These are phyloP conservation scores for Aspergillus sp. DNA, from an alignment of 2,329 filamentous ascomycete species.

Conservation along the genomic window DNA sequence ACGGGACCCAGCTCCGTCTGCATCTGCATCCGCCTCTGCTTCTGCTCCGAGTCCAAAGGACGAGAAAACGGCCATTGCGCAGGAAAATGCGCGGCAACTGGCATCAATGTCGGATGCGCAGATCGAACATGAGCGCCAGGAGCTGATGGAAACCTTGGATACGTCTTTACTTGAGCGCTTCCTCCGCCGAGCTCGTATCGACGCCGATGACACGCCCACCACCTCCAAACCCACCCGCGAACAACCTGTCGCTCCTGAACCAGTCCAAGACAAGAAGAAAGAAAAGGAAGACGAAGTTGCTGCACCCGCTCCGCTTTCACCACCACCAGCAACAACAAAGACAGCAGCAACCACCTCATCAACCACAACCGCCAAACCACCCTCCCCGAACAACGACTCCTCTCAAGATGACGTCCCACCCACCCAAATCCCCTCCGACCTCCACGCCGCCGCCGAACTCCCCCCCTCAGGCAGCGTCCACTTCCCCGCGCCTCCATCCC, in stretches of 20 bases:
- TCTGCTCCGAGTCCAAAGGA: constrained; percentile 29
- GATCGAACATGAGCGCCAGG: constrained; percentile 76
- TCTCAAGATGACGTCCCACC: constrained; percentile 39
- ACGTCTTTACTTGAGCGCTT: constrained; percentile 75
- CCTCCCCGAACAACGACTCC: constrained; percentile 7
- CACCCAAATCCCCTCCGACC: constrained; percentile 36
- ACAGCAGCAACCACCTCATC: neutral
- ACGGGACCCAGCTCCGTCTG: constrained; percentile 19
- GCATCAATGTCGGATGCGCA: constrained; percentile 78
- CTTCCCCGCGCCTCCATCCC: constrained; percentile 48
- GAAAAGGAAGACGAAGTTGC: neutral
- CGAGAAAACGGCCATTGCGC: constrained; percentile 74
- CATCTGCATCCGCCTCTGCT: constrained; percentile 7
- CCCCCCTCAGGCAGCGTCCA: constrained; percentile 40
- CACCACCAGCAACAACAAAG: neutral
- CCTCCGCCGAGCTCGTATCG: constrained; percentile 73
- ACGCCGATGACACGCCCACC: constrained; percentile 52
- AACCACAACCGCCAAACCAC: neutral
- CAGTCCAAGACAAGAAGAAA: neutral
- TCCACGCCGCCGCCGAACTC: constrained; percentile 43
- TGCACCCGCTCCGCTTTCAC: constrained; percentile 1
- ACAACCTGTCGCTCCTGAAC: neutral
- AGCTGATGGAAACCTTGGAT: constrained; percentile 76
- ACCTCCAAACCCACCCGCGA: constrained; percentile 1
- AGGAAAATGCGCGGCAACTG: constrained; percentile 75